Evolutionary conservation across 1,284 basidiomycete genomes (phyloP).

Genomic region (Microbotryomycetes sp.): DNA sequence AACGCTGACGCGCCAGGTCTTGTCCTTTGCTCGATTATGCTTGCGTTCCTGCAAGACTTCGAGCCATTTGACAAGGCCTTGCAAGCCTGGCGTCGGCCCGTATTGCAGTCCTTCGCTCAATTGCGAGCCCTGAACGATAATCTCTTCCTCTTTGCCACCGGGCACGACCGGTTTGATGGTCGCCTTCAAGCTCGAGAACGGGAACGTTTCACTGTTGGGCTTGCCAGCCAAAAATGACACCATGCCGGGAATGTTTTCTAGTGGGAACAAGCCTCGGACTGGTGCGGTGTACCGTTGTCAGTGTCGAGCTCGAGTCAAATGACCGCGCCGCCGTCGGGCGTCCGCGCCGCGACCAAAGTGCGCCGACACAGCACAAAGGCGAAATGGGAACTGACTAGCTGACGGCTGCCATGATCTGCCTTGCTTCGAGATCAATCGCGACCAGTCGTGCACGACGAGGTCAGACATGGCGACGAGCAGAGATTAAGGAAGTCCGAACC

Average conservation of each 20-base stretch:
- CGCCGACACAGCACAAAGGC: neutral
- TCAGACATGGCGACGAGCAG: neutral
- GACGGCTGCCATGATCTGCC: constrained; percentile 34
- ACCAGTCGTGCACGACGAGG: constrained; percentile 21
- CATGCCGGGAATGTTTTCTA: constrained; percentile 68
- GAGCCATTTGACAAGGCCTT: constrained; percentile 49
- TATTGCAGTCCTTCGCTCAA: constrained; percentile 40
- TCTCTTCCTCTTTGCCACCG: constrained; percentile 7
- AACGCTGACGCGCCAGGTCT: constrained; percentile 64
- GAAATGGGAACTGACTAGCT: constrained; percentile 35
- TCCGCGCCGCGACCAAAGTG: neutral
- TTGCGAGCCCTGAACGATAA: constrained; percentile 27
- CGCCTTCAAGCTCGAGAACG: constrained; percentile 64
- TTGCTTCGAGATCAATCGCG: constrained; percentile 32
- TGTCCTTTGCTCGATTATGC: constrained; percentile 45
- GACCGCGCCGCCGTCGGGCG: neutral
- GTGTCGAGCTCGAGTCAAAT: neutral
- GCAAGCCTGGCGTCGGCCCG: constrained; percentile 64
- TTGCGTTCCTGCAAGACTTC: constrained; percentile 34
- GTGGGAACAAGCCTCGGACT: constrained; percentile 60
- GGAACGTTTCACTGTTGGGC: constrained; percentile 85
- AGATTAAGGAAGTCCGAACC: too few species aligned
- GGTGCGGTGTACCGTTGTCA: constrained; percentile 14
- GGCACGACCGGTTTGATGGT: constrained; percentile 43
- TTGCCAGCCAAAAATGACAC: constrained; percentile 64